Base-by-base conservation (phyloP, 2,329 filamentous ascomycete species). In the Magnaporthiopsis rhizophila region DNA sequence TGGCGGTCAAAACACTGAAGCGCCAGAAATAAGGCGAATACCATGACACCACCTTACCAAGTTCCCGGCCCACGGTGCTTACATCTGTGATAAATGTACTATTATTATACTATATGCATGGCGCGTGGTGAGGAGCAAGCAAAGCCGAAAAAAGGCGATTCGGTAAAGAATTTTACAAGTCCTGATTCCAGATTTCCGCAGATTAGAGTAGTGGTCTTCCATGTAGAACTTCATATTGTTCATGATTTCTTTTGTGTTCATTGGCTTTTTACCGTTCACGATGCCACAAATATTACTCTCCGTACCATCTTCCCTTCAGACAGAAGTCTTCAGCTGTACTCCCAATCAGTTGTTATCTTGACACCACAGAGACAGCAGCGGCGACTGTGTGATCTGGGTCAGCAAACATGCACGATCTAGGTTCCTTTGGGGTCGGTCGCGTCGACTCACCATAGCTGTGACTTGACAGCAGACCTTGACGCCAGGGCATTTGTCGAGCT, bases 1-100 rank as follows among this genome's bases (percentile, higher is more conserved):
- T 98, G 91, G 96, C 92, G 69, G 85, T 89, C 70, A 97, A 97
- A 80, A 92, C 93, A 21, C 86, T 97, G 80, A 89, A 92, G 77
- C 85, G 94, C 72, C 84, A 92, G 75, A 97, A 97, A 77, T 98
- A 81, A 73, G n/a, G 45, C 21, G 21, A n/a, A 24, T 24, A 53
- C 7, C 45, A 53, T n/a, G 18, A 24, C 11, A 24, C 38, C 38
- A 21, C 15, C 38, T 50, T 50, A 50, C 2, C 2, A 21, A 30
- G 9, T 3, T 53, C 2, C 13, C 9, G 18, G n/a, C 18, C 8
- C 8, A n/a, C 21, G 45, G 45, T 45, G 45, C 18, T 53, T 45
- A 24, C 24, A 30, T 34, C 32, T n/a, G 45, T 18, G 45, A 24
- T 57, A n/a, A 56, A 63, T n/a, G 28, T 53, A 59, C 24, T 11